Base-by-base conservation (phyloP, 2,329 filamentous ascomycete genomes). In the Cordyceps farinosa region DNA sequence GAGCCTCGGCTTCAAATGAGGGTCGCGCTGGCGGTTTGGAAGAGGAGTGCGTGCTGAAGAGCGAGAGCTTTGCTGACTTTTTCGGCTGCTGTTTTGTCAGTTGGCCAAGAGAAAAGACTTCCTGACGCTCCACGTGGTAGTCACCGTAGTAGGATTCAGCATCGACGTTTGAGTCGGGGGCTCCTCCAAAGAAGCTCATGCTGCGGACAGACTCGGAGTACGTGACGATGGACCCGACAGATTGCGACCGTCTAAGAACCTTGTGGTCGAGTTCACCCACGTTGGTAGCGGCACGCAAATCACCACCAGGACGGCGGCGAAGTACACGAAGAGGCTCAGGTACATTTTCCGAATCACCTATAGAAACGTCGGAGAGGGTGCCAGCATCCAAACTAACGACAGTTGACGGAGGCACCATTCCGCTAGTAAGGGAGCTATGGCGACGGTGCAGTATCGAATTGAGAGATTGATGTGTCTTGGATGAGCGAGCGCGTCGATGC, bases 1-100 rank as follows among this genome's bases (percentile, higher is more conserved):
- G 88, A 1, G 96, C 91, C 70, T 96, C 92, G 3, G 85, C 89
- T 74, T 98, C 92, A 69, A 98, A 97, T 0, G 93, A 97, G 1
- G 86, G 84, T 4, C 85, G 82, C 84, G 87, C 86, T 2, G 80
- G 76, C 0, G 85, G 85, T 66, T 86, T 85, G 2, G 85, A 87
- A 5, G 85, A 87, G 66, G 61, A 63, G 6, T 84, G 82, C 0
- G 85, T 86, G 68, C 84, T 87, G 66, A 87, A 84, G 2, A 87
- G 71, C 0, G 86, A 87, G 34, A 84, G 40, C 11, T 32, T 45
- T 3, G 44, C 66, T 15, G 77, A 73, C 8, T 73, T 75, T 65
- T 82, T 82, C 1, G 76, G 73, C 11, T 78, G 74, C 64, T 79
- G 77, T 61, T 84, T 83, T 2, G 85, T 80, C 62, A 88, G 75